Evolutionary conservation across 1,284 basidiomycete genomes (phyloP).

Genomic region (Trametes polyzona): DNA sequence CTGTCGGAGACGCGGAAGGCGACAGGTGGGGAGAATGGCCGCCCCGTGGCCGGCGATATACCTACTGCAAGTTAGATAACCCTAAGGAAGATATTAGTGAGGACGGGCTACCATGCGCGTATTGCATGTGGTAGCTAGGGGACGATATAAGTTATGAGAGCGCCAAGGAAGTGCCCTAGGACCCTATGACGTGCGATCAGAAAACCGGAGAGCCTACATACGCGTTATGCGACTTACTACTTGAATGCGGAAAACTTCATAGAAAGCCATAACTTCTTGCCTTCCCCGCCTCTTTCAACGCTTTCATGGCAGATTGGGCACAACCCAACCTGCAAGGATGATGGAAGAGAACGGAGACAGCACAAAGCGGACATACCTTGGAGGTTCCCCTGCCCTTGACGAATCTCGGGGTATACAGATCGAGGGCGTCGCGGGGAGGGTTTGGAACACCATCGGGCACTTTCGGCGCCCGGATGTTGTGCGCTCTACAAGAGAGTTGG

Average conservation of each 20-base stretch:
- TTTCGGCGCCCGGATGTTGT: constrained; percentile 17
- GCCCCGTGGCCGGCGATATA: constrained; percentile 60
- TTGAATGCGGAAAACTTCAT: constrained; percentile 85
- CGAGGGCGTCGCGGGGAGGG: constrained; percentile 54
- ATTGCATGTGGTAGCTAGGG: constrained; percentile 78
- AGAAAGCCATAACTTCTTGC: constrained; percentile 66
- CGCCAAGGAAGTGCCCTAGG: too few relatives aligned
- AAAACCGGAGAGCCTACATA: too few relatives aligned
- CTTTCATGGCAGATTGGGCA: constrained; percentile 79
- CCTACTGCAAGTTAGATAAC: constrained; percentile 41
- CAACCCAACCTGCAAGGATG: constrained; percentile 51
- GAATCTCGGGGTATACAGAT: constrained; percentile 80
- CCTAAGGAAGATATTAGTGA: not conserved
- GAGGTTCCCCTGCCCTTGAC: constrained; percentile 69
- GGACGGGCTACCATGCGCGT: constrained; percentile 62
- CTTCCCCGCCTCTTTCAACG: constrained; percentile 62
- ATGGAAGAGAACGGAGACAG: not conserved
- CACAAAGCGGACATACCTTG: constrained; percentile 44
- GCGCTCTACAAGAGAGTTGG: not conserved
- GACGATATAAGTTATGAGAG: constrained; percentile 17
- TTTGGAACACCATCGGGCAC: constrained; percentile 59
- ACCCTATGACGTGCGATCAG: too few relatives aligned
- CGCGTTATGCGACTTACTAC: constrained; percentile 47
- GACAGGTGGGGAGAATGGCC: constrained; percentile 76
- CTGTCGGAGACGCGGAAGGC: constrained; percentile 58